These are phyloP conservation scores for Porphyra umbilicalis DNA, from an alignment of 31 red algal genomes.

Conservation along the genomic window DNA sequence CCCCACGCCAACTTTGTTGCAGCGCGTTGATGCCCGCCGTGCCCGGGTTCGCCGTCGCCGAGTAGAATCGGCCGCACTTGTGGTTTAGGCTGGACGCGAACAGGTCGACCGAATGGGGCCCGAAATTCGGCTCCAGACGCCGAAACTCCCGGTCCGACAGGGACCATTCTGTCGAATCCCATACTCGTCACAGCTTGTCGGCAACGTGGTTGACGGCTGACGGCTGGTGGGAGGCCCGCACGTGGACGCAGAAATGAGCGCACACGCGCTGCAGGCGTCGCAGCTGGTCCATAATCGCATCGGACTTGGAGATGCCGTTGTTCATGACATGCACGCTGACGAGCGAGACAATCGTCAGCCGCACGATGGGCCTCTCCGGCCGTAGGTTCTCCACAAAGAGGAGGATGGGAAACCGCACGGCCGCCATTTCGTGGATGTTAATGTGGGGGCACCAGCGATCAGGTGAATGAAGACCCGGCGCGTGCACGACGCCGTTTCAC, in stretches of 20 bases:
- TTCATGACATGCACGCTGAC: too few relatives aligned
- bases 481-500: constrained; percentile 4
- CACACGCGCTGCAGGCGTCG: constrained; percentile 1
- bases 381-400: not conserved
- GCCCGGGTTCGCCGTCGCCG: too few relatives aligned
- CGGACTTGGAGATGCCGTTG: constrained; percentile 3
- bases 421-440: constrained; percentile 1
- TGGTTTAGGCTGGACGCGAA: too few relatives aligned
- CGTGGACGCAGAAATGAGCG: not conserved
- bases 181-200: not conserved
- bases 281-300: not conserved
- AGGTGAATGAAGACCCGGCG: constrained; percentile 3
- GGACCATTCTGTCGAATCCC: not conserved
- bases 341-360: constrained; percentile 12
- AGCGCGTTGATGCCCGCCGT: too few relatives aligned
- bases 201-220: constrained; percentile 2
- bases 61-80: too few relatives aligned
- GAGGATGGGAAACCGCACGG: not conserved
- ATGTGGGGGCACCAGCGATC: not conserved
- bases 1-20: too few relatives aligned
- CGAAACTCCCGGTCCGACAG: too few relatives aligned
- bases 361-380: not conserved
- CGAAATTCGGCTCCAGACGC: too few relatives aligned
- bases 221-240: not conserved
- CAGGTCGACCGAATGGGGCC: too few relatives aligned